Conservation (phyloP, 2,329 filamentous ascomycete species). For the Claviceps humidiphila region DNA sequence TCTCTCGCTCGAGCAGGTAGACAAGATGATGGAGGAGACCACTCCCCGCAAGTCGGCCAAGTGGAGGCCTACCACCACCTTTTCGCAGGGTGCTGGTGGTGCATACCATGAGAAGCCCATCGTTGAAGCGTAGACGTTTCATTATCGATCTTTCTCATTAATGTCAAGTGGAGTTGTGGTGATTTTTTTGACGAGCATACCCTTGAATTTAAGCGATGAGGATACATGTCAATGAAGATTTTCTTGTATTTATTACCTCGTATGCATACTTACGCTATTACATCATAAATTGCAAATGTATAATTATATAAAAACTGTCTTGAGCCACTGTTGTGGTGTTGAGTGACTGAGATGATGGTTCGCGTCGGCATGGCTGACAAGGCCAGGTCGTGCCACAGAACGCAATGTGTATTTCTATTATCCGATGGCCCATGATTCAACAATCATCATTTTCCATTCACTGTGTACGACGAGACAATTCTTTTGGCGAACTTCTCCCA, state of each 20-base stretch:
- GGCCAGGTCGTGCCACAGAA: too few species aligned
- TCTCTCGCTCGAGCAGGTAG: constrained; percentile 65
- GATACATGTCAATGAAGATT: neutral
- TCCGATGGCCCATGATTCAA: too few species aligned
- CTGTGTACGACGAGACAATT: too few species aligned
- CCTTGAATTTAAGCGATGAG: neutral
- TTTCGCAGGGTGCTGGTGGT: constrained; percentile 33
- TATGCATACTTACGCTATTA: neutral
- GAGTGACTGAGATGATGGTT: too few species aligned
- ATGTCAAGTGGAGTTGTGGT: neutral
- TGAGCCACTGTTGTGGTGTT: too few species aligned
- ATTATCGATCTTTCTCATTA: neutral
- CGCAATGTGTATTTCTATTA: too few species aligned
- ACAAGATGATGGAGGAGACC: constrained; percentile 81
- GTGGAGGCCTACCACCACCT: constrained; percentile 63
- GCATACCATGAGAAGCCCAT: constrained; percentile 19
- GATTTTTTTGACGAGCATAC: neutral
- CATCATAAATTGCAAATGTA: too few species aligned
- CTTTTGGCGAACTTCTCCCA: too few species aligned
- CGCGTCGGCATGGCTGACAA: too few species aligned
- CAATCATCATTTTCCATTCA: too few species aligned
- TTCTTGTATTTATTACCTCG: neutral
- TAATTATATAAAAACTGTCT: too few species aligned
- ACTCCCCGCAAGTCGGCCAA: constrained; percentile 62
- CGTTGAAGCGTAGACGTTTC: neutral